Evolutionary conservation across 1,284 basidiomycete genomes (phyloP).

Genomic region (Ganoderma resinaceum): DNA sequence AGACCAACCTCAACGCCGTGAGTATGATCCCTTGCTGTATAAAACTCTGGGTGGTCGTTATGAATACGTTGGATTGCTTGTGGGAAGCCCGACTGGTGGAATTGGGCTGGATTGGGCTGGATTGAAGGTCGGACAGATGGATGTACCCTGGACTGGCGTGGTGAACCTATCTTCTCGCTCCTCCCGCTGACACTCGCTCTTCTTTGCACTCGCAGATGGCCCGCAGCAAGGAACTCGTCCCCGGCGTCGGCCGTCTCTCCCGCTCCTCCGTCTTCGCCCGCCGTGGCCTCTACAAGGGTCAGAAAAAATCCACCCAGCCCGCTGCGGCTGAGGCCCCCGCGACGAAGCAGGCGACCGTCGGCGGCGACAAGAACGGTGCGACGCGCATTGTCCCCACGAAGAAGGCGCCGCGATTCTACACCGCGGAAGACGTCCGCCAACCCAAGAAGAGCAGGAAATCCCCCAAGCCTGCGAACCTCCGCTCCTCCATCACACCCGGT

Average conservation of each 20-base stretch:
- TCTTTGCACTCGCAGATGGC: slow-evolving; percentile 72
- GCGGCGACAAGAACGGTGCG: slow-evolving; percentile 92
- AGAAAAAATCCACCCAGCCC: slow-evolving; percentile 79
- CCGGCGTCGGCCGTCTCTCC: slow-evolving; percentile 86
- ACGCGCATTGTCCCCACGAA: slow-evolving; percentile 86
- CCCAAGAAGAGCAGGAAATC: slow-evolving; percentile 95
- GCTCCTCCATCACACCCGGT: slow-evolving; percentile 92
- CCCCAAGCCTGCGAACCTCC: slow-evolving; percentile 79
- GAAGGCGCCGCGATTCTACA: slow-evolving; percentile 97
- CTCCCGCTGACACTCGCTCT: slow-evolving; percentile 30
- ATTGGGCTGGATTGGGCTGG: slow-evolving; percentile 41
- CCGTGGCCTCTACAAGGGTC: slow-evolving; percentile 82
- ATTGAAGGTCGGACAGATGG: slow-evolving; percentile 42
- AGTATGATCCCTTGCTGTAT: slow-evolving; percentile 25
- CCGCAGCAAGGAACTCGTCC: slow-evolving; percentile 88
- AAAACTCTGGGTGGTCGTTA: slow-evolving; percentile 24
- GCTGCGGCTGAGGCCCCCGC: slow-evolving; percentile 64
- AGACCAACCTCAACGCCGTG: slow-evolving; percentile 41
- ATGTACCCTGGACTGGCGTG: slow-evolving; percentile 40
- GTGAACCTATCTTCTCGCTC: slow-evolving; percentile 23
- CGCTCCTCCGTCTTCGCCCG: slow-evolving; percentile 83
- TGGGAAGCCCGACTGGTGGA: slow-evolving; percentile 10
- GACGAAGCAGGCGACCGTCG: slow-evolving; percentile 84
- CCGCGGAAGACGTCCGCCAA: slow-evolving; percentile 91
- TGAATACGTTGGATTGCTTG: slow-evolving; percentile 20